These are phyloP conservation scores for Ambrosia hybrid DNA, from an alignment of 140 eudicot genomes.

Conservation along the genomic window DNA sequence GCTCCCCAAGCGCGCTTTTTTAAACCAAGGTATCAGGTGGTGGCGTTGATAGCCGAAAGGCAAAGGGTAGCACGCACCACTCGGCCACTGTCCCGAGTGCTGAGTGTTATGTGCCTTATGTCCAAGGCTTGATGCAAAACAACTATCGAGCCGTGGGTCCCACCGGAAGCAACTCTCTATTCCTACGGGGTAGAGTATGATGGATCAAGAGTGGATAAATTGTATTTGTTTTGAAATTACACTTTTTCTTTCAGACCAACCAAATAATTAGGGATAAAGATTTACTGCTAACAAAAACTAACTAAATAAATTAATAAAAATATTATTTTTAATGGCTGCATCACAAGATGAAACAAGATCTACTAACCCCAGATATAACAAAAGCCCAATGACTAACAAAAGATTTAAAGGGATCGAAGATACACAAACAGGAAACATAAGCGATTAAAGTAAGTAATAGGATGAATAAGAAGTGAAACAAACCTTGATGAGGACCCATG, in stretches of 20 bases:
- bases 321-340: too few species aligned
- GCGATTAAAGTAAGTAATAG: not conserved
- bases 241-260: not conserved
- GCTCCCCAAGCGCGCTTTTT: too few species aligned
- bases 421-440: not conserved
- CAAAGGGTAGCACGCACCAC: too few species aligned
- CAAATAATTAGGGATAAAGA: not conserved
- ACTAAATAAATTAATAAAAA: not conserved
- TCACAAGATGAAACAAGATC: not conserved
- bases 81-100: too few species aligned
- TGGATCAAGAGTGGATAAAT: not conserved
- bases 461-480: not conserved
- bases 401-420: too few species aligned
- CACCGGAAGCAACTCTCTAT: too few species aligned
- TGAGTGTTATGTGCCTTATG: too few species aligned
- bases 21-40: too few species aligned
- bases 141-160: too few species aligned
- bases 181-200: too few species aligned
- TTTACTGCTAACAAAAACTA: not conserved
- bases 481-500: constrained; percentile 2
- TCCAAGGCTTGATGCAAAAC: too few species aligned
- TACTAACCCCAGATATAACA: not conserved
- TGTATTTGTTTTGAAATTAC: not conserved
- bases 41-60: too few species aligned
- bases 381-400: not conserved